These are phyloP conservation scores for Hebeloma cylindrosporum DNA, from an alignment of 768 basidiomycete genomes.

Conservation along the genomic window DNA sequence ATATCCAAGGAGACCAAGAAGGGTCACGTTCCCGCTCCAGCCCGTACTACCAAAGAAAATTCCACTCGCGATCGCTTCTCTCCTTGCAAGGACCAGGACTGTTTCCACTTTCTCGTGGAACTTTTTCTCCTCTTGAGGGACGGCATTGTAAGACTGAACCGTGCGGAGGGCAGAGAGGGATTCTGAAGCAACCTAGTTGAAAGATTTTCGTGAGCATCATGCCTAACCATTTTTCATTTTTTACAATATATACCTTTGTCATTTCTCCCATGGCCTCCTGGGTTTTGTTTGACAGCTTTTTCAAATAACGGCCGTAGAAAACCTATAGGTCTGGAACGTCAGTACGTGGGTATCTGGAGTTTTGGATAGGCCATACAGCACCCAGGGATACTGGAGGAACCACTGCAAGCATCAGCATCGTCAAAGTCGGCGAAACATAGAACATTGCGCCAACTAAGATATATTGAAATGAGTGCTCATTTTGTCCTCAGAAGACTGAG, in stretches of 20 bases:
- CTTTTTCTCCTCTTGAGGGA: slow-evolving; percentile 70
- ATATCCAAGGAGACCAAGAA: slow-evolving; percentile 87
- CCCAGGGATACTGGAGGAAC: slow-evolving; percentile 88
- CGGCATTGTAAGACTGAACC: slow-evolving; percentile 89
- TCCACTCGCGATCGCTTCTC: slow-evolving; percentile 87
- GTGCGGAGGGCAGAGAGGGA: slow-evolving; percentile 85
- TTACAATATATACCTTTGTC: slow-evolving; percentile 72
- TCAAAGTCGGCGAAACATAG: slow-evolving; percentile 85
- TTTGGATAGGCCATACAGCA: slow-evolving; percentile 50
- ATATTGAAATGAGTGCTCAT: background rate
- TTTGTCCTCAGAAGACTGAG: too few species aligned
- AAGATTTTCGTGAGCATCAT: background rate
- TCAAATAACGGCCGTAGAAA: slow-evolving; percentile 93
- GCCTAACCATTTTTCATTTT: background rate
- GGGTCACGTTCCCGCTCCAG: slow-evolving; percentile 91
- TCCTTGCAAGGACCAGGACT: slow-evolving; percentile 75
- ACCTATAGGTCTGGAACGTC: slow-evolving; percentile 49
- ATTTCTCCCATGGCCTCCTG: slow-evolving; percentile 96
- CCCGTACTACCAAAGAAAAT: slow-evolving; percentile 93
- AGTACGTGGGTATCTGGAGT: background rate
- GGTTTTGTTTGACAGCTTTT: slow-evolving; percentile 85
- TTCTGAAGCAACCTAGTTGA: slow-evolving; percentile 81
- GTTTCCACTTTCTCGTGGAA: slow-evolving; percentile 66
- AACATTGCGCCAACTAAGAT: slow-evolving; percentile 88
- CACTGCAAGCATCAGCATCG: slow-evolving; percentile 87